Evolutionary conservation across 257 asterid genomes (phyloP).

Genomic region (Gynochthodes officinalis): DNA sequence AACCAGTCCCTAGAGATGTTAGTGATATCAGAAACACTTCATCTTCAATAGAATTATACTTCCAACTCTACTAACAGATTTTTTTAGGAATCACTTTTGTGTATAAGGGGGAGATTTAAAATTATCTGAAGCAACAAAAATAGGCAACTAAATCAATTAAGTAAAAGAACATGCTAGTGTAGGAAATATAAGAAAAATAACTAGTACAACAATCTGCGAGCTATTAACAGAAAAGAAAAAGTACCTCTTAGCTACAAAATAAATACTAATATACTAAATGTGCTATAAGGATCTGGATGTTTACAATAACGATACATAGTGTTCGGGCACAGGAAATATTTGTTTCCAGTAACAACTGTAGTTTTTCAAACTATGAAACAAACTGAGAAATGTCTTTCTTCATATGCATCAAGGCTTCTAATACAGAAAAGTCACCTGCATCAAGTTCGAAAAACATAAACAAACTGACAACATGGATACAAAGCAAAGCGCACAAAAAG

Average conservation of each 20-base stretch:
- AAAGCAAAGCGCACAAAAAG: neutral
- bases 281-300: neutral
- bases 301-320: neutral
- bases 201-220: neutral
- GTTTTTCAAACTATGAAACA: neutral
- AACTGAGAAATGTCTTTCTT: neutral
- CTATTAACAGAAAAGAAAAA: neutral
- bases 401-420: neutral
- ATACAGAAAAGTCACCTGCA: neutral
- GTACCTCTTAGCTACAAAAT: neutral
- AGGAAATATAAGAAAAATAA: too few relatives aligned
- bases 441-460: neutral
- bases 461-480: too few relatives aligned
- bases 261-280: neutral
- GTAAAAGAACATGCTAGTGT: too few relatives aligned
- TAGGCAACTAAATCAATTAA: too few relatives aligned
- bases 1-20: neutral
- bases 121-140: too few relatives aligned
- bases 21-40: neutral
- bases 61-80: neutral
- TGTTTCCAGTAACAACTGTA: too few relatives aligned
- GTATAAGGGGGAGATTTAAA: neutral
- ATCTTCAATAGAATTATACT: neutral
- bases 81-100: neutral
- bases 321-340: neutral